A percentile compares a stretch with the other conserved stretches of the same genome.
Evolutionary conservation across 257 asterid genomes (phyloP).

Genomic region (Fraxinus anomala): DNA sequence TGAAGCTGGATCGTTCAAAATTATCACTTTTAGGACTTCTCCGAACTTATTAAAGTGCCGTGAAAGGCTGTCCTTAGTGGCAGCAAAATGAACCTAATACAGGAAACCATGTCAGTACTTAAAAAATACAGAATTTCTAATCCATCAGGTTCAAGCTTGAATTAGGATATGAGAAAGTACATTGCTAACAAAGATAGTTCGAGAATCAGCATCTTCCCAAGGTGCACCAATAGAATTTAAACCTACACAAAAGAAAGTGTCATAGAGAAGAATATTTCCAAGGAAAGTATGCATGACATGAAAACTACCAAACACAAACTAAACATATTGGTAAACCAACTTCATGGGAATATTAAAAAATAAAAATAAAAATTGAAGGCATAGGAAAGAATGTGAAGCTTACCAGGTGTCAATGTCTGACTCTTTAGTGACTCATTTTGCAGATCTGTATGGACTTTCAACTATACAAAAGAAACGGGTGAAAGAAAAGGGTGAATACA

Average conservation of each 20-base stretch:
- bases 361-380: background rate
- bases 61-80: slow-evolving; percentile 89
- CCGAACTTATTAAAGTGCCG: slow-evolving; percentile 90
- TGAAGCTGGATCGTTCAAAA: slow-evolving; percentile 75
- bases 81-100: slow-evolving; percentile 98
- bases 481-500: slow-evolving; percentile 25
- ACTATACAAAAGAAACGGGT: slow-evolving; percentile 45
- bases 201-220: slow-evolving; percentile 76
- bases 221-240: slow-evolving; percentile 53
- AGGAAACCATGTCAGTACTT: slow-evolving; percentile 25
- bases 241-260: slow-evolving; percentile 35
- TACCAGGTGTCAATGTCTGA: slow-evolving; percentile 52
- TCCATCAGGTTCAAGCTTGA: slow-evolving; percentile 20
- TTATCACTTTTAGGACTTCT: slow-evolving; percentile 75
- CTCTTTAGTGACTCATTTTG: slow-evolving; percentile 46
- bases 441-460: slow-evolving; percentile 36
- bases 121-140: slow-evolving; percentile 16
- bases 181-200: slow-evolving; percentile 90
- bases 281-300: background rate
- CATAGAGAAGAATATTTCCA: background rate
- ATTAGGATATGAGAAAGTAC: slow-evolving; percentile 43
- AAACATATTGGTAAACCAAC: background rate
- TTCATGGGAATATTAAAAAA: background rate
- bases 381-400: slow-evolving; percentile 31
- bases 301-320: background rate